Percentiles rank a stretch among this genome's conserved stretches.
Evolutionary conservation across 257 asterid species (phyloP).

Genomic region (Solanum pimpinellifolium): DNA sequence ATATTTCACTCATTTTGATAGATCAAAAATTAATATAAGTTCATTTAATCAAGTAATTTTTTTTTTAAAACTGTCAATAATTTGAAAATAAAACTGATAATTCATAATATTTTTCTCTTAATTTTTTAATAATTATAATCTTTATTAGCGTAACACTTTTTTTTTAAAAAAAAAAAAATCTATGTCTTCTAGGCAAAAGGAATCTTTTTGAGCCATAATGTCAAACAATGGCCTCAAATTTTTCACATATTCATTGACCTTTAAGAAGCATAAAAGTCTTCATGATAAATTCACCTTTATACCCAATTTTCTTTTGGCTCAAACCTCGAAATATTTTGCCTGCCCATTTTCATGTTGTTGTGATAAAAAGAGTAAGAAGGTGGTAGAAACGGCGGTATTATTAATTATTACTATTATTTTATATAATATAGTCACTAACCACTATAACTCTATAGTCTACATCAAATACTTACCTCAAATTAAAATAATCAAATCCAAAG

Average conservation of each 20-base stretch:
- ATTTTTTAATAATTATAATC: no score
- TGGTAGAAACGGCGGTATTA: background rate
- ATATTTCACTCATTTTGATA: no score
- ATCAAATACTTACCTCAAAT: background rate
- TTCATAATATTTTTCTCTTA: no score
- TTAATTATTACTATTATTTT: background rate
- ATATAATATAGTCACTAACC: background rate
- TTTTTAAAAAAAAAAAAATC: no score
- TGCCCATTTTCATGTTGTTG: background rate
- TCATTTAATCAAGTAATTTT: background rate
- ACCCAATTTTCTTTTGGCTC: background rate
- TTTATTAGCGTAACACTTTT: background rate
- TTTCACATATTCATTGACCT: background rate
- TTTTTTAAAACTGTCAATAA: no score
- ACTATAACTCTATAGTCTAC: background rate
- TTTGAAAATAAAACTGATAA: no score
- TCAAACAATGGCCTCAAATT: background rate
- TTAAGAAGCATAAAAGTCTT: background rate
- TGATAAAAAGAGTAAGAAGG: background rate
- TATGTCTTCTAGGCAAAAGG: background rate
- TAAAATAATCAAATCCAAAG: constrained; percentile 3
- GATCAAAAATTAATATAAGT: background rate
- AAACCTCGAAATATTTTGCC: constrained; percentile 1
- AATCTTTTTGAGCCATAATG: background rate
- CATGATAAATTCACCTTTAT: background rate